Evolutionary conservation across 805 yeast species (phyloP), one percentile per base, ranked within the genome.

Genomic region (Jamesozyma gamospora): DNA sequence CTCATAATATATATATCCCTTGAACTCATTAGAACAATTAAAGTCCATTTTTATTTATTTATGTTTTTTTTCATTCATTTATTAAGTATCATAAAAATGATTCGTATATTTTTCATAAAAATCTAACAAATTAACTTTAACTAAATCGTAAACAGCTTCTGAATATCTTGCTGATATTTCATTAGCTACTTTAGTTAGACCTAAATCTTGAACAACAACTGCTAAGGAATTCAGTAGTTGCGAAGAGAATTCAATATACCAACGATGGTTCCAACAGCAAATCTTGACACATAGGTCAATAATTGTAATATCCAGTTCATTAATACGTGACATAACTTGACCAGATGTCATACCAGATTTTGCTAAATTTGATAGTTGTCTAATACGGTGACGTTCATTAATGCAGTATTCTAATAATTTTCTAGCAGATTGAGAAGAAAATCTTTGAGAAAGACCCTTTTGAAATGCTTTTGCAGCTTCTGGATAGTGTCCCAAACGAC

Each of bases 191-290:
- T 84, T 87, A 25, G 82, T 75, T 33, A 81, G 61, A 0, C 96
- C 96, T 50, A 83, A 86, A 52, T 79, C 80, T 31, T 75, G 75
- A 18, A 85, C 77, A 40, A 86, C 66, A 39, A 70, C 72, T 16
- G 74, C 64, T 43, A 87, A 62, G 0, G 77, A 64, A n/a, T 64
- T 56, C n/a, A 78, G 55, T 35, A 86, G 65, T 35, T 67, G 66
- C 16, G 94, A 83, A 8, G 94, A 79, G 55, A 87, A 90, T 48
- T 90, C 96, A 47, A 79, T 74, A 64, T 90, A 94, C 98, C 98
- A 92, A 55, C 98, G 75, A 61, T 88, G 96, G 56, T 86, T 82
- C 96, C 97, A 94, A n/a, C 92, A 94, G n/a, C 81, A 65, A 39
- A 92, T 65, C 52, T 82, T 82, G 28, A 88, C 84, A 41, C 78